Percentiles rank a stretch among this genome's conserved stretches.
Evolutionary conservation across 2,329 filamentous ascomycete genomes (phyloP).

Genomic region (Aspergillus novofumigatus): DNA sequence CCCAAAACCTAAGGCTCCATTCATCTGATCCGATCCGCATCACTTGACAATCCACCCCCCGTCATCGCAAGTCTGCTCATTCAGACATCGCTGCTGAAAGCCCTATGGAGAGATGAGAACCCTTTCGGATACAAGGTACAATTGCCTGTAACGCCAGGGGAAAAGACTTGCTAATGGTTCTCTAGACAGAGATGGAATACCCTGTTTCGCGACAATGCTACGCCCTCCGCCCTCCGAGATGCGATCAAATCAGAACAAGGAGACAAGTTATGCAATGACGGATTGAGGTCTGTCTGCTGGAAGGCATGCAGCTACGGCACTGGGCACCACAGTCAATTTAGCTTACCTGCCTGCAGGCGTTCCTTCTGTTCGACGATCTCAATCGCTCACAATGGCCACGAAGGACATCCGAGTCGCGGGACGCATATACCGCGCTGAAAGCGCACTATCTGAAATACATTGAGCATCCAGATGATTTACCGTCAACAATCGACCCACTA

Average conservation of each 20-base stretch:
- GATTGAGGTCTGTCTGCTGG: conserved; percentile 85
- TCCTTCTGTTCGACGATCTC: conserved; percentile 70
- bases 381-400: conserved; percentile 65
- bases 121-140: conserved; percentile 52
- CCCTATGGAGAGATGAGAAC: conserved; percentile 46
- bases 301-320: conserved; percentile 55
- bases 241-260: conserved; percentile 59
- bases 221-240: conserved; percentile 58
- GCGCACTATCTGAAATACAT: conserved; percentile 77
- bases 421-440: conserved; percentile 67
- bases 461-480: conserved; percentile 75
- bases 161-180: conserved; percentile 1
- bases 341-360: conserved; percentile 53
- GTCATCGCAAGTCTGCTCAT: not conserved
- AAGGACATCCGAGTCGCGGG: conserved; percentile 63
- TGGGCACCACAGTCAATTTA: conserved; percentile 9
- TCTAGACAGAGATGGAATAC: conserved; percentile 64
- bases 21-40: not conserved
- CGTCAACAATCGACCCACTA: conserved; percentile 73
- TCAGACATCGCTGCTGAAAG: conserved; percentile 3
- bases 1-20: not conserved
- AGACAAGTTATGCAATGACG: conserved; percentile 63
- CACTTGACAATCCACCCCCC: not conserved
- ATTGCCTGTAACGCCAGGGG: not conserved
- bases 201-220: conserved; percentile 53